Evolutionary conservation across 208 protist genomes (phyloP).

Genomic region (Trypanosoma lewisi): DNA sequence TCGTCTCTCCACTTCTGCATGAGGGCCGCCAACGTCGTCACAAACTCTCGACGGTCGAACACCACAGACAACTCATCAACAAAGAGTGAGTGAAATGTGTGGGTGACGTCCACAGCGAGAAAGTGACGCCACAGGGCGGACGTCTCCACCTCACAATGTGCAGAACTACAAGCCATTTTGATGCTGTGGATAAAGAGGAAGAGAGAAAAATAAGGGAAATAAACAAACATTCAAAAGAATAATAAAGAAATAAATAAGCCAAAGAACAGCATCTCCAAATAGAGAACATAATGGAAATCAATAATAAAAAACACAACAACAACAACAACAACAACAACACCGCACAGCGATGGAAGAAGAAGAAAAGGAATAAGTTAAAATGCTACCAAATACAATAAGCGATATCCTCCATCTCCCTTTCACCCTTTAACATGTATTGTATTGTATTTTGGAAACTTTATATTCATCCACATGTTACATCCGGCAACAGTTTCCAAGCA

Average conservation of each 20-base stretch:
- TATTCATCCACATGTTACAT: background rate
- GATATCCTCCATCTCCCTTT: no score
- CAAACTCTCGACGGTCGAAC: slow-evolving; percentile 5
- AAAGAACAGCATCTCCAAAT: no score
- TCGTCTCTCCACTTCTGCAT: slow-evolving; percentile 21
- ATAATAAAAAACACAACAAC: no score
- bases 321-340: no score
- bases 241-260: background rate
- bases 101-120: slow-evolving; percentile 18
- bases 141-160: background rate
- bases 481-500: background rate
- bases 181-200: background rate
- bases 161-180: slow-evolving; percentile 11
- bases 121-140: slow-evolving; percentile 22
- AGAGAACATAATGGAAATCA: no score
- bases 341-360: no score
- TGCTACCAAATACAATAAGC: no score
- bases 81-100: slow-evolving; percentile 17
- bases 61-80: slow-evolving; percentile 12
- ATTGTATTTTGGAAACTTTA: no score
- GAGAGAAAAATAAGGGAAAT: background rate
- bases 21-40: slow-evolving; percentile 12
- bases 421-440: no score
- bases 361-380: no score
- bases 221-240: background rate